Evolutionary conservation across 2,329 filamentous ascomycete genomes (phyloP), one percentile per base, ranked within the genome.

Genomic region (Pezicula neosporulosa): DNA sequence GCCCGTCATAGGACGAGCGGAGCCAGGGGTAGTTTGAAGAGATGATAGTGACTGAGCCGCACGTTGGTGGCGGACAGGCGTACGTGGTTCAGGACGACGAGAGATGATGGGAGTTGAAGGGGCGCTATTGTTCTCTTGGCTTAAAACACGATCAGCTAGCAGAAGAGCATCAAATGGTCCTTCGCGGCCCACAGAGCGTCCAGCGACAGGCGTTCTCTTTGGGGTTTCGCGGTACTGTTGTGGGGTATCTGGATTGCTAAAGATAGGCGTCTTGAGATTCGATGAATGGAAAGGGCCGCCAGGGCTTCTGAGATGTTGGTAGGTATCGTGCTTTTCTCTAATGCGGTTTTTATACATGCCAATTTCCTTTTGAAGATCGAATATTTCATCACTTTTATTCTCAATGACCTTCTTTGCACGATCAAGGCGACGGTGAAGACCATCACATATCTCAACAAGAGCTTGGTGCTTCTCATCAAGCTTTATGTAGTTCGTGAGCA

Each of bases 31-130:
- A 6, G 83, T 84, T 7, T 90, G 90, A 5, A 96, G 74, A 1
- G 91, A 94, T 1, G 91, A 95, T 67, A 96, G 76, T 42, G 90
- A 94, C 66, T 95, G 90, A 28, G 85, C 82, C 52, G 86, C 89
- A 59, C 90, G 83, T 16, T 79, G 82, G 66, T 96, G 90, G 50
- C 82, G 82, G 49, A 79, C 73, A 52, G 67, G 77, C 63, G 73
- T 78, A 67, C 70, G 77, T 54, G 68, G 73, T 42, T 59, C 56
- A 21, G 59, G 44, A 44, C 55, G 60, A 42, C 60, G 59, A 38
- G 54, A 44, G 19, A 56, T 48, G 15, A 59, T 54, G 0, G 89
- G 88, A 0, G 88, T 92, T 0, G 88, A 83, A 1, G 88, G 86
- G 1, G 88, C 85, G 60, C 86, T 90, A 56, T 82, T 83, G 61